Evolutionary conservation across 1,284 basidiomycete genomes (phyloP).

Genomic region (Athelia sp.): DNA sequence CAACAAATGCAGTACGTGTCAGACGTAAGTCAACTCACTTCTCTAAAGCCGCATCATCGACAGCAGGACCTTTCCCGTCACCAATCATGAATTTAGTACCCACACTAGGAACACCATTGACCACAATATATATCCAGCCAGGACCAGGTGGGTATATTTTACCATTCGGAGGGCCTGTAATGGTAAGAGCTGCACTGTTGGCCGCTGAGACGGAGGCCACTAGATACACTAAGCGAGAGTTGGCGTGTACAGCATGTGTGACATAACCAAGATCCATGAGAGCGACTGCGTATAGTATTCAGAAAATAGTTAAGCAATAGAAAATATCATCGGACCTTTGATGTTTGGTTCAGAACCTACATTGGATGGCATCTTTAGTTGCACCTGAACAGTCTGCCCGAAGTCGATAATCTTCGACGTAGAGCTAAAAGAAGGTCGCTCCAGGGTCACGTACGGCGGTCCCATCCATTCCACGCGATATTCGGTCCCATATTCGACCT

Average conservation of each 20-base stretch:
- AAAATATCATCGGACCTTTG: slow-evolving; percentile 22
- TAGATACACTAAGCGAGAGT: slow-evolving; percentile 73
- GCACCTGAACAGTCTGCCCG: slow-evolving; percentile 35
- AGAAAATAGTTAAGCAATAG: slow-evolving; percentile 7
- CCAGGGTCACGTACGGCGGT: slow-evolving; percentile 63
- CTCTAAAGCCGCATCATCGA: slow-evolving; percentile 47
- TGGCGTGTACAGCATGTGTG: slow-evolving; percentile 76
- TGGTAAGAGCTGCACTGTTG: slow-evolving; percentile 32
- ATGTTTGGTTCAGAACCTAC: slow-evolving; percentile 21
- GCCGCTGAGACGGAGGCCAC: slow-evolving; percentile 24
- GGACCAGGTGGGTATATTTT: slow-evolving; percentile 78
- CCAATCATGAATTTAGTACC: slow-evolving; percentile 71
- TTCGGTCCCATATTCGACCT: slow-evolving; percentile 66
- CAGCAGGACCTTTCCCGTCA: slow-evolving; percentile 50
- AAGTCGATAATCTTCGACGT: slow-evolving; percentile 42
- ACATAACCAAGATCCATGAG: slow-evolving; percentile 78
- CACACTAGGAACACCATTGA: slow-evolving; percentile 63
- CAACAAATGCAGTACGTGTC: neutral
- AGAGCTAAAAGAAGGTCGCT: slow-evolving; percentile 46
- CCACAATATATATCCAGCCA: slow-evolving; percentile 70
- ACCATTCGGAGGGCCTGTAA: slow-evolving; percentile 57
- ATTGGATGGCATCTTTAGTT: slow-evolving; percentile 30
- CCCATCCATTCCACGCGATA: slow-evolving; percentile 75
- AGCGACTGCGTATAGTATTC: slow-evolving; percentile 38
- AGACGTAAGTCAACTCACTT: slow-evolving; percentile 40